Conservation (phyloP, 208 protist species). For the Trypanosomatidae sp. region DNA sequence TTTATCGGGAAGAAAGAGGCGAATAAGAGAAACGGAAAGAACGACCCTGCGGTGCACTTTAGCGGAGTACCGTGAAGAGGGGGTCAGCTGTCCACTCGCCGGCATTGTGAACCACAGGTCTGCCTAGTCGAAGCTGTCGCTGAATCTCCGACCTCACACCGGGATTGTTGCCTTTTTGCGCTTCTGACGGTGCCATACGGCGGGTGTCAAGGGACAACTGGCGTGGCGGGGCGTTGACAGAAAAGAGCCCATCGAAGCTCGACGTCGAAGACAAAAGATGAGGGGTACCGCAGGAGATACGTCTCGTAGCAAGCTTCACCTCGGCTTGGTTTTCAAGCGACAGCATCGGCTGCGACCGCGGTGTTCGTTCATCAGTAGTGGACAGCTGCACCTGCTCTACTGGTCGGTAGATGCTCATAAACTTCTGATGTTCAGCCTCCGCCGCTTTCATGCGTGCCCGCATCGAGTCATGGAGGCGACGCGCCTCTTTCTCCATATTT, state of each 20-base stretch:
- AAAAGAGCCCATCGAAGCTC: background rate
- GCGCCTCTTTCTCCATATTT: constrained; percentile 9
- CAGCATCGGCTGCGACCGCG: background rate
- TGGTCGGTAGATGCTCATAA: background rate
- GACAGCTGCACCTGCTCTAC: background rate
- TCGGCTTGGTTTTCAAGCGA: background rate
- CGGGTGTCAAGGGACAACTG: background rate
- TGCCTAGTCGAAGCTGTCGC: constrained; percentile 9
- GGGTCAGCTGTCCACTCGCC: background rate
- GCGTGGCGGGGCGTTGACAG: background rate
- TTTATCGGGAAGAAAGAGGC: background rate
- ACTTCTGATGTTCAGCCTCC: constrained; percentile 14
- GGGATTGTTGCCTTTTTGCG: background rate
- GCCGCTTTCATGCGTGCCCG: constrained; percentile 7
- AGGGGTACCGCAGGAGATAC: no score
- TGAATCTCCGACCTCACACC: constrained; percentile 2
- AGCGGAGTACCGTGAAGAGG: background rate
- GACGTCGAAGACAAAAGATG: background rate
- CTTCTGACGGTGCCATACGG: background rate
- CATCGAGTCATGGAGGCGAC: constrained; percentile 15
- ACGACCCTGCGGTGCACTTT: background rate
- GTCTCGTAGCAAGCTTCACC: no score
- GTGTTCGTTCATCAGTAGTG: background rate
- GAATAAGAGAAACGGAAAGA: background rate
- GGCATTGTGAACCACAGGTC: background rate